Evolutionary conservation across 208 protist species (phyloP).

Genomic region (Vickermania ingenoplastis): DNA sequence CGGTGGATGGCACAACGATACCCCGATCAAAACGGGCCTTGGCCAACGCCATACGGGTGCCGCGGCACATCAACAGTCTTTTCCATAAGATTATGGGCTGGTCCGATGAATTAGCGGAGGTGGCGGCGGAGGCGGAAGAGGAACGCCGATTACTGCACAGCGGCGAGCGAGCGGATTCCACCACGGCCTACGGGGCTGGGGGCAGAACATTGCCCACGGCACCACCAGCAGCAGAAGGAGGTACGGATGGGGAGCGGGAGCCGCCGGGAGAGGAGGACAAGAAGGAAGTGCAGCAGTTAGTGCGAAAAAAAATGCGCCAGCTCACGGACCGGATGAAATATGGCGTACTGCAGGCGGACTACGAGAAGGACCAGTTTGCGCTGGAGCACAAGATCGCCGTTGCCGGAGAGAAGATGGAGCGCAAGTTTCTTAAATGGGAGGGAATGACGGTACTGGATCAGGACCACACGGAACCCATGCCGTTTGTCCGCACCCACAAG

Average conservation of each 20-base stretch:
- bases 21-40: constrained; percentile 40
- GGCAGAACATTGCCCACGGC: neutral
- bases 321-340: constrained; percentile 78
- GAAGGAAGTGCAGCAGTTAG: neutral
- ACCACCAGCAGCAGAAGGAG: neutral
- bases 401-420: constrained; percentile 67
- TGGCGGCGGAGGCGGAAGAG: constrained; percentile 26
- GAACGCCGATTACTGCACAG: neutral
- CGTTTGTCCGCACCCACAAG: constrained; percentile 53
- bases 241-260: neutral
- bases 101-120: constrained; percentile 72
- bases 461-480: constrained; percentile 47
- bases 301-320: constrained; percentile 53
- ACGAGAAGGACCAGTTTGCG: constrained; percentile 86
- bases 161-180: neutral
- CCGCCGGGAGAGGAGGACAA: neutral
- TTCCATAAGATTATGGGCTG: constrained; percentile 92
- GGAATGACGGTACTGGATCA: constrained; percentile 79
- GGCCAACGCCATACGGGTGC: constrained; percentile 68
- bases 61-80: constrained; percentile 79
- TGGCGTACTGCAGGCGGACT: constrained; percentile 72
- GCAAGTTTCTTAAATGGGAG: constrained; percentile 84
- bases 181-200: constrained; percentile 5
- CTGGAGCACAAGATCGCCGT: constrained; percentile 72
- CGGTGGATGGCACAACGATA: no score